Evolutionary conservation across 495 filamentous ascomycete genomes (phyloP).

Genomic region (Neurospora sp.): DNA sequence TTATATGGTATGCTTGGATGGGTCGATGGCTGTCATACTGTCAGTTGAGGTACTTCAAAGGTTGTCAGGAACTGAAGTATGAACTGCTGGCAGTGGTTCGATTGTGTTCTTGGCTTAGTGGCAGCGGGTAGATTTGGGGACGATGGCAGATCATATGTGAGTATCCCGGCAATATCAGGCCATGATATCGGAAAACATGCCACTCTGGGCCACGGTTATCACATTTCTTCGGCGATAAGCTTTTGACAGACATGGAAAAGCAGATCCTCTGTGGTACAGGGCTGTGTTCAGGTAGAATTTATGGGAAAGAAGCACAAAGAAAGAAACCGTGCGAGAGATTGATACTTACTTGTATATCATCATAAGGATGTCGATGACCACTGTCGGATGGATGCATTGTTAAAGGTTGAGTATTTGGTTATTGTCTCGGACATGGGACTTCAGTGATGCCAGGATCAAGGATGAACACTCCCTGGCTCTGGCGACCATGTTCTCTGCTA

Average conservation of each 20-base stretch:
- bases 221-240: neutral
- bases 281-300: neutral
- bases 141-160: neutral
- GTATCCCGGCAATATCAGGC: neutral
- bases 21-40: neutral
- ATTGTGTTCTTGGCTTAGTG: neutral
- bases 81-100: neutral
- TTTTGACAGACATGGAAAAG: neutral
- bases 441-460: neutral
- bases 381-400: neutral
- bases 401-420: neutral
- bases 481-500: neutral
- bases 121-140: neutral
- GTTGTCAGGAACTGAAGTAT: neutral
- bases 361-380: neutral
- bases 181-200: neutral
- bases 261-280: neutral
- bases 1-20: neutral
- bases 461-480: neutral
- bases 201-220: neutral
- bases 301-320: neutral
- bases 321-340: neutral
- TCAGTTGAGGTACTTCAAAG: neutral
- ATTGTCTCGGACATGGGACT: neutral
- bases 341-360: neutral